Evolutionary conservation across 352 stramenopile genomes (phyloP).

Genomic region (Globisporangium megalacanthum): DNA sequence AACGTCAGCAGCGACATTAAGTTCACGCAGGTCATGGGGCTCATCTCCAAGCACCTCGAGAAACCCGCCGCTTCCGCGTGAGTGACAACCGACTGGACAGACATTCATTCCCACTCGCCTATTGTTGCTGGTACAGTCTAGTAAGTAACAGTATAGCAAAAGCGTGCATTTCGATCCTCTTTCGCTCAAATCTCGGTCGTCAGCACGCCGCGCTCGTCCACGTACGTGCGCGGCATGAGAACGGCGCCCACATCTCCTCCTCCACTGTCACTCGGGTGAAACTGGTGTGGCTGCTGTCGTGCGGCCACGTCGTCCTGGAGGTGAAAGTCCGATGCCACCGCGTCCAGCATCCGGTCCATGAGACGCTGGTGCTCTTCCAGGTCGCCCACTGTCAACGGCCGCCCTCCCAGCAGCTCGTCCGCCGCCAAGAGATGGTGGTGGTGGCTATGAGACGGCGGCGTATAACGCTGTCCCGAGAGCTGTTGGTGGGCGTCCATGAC

Average conservation of each 20-base stretch:
- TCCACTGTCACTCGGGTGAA: slow-evolving; percentile 21
- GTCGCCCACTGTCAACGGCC: slow-evolving; percentile 36
- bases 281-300: neutral
- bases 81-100: neutral
- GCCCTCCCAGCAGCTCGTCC: slow-evolving; percentile 39
- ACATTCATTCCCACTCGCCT: too few relatives aligned
- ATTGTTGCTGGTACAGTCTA: too few relatives aligned
- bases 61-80: slow-evolving; percentile 15
- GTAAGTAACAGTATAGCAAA: too few relatives aligned
- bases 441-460: slow-evolving; percentile 6
- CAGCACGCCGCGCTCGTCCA: slow-evolving; percentile 67
- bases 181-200: slow-evolving; percentile 51
- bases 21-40: slow-evolving; percentile 68
- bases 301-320: slow-evolving; percentile 7
- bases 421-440: slow-evolving; percentile 40
- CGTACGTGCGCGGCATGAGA: slow-evolving; percentile 55
- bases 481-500: slow-evolving; percentile 6
- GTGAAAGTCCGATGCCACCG: slow-evolving; percentile 54
- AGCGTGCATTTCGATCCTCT: neutral
- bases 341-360: slow-evolving; percentile 75
- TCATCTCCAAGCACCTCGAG: slow-evolving; percentile 68
- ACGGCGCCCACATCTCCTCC: slow-evolving; percentile 16
- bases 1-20: slow-evolving; percentile 52
- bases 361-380: slow-evolving; percentile 72
- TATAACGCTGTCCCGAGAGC: neutral